Evolutionary conservation across 2,329 filamentous ascomycete genomes (phyloP).

Genomic region (Trichoderma cornu-damae): DNA sequence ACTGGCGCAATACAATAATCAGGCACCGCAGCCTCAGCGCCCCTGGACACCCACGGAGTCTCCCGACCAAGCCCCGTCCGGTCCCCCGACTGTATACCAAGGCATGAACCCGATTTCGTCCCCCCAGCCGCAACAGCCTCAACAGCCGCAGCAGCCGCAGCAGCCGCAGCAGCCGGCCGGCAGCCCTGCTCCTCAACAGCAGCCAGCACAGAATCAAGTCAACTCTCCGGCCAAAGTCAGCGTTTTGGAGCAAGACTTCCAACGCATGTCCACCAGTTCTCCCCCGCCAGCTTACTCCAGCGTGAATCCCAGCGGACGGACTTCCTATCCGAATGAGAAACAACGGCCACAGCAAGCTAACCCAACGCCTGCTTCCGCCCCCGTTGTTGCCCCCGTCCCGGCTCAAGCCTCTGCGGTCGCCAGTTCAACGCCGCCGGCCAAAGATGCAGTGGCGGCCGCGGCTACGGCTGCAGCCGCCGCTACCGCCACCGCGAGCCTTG

Average conservation of each 20-base stretch:
- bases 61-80: slow-evolving; percentile 79
- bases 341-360: slow-evolving; percentile 43
- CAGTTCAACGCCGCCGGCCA: slow-evolving; percentile 27
- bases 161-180: slow-evolving; percentile 39
- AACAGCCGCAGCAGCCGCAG: too few species aligned
- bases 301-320: slow-evolving; percentile 49
- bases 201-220: slow-evolving; percentile 32
- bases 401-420: slow-evolving; percentile 24
- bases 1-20: slow-evolving; percentile 66
- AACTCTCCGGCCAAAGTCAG: slow-evolving; percentile 51
- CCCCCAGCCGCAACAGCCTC: slow-evolving; percentile 41
- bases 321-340: slow-evolving; percentile 77
- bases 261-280: slow-evolving; percentile 73
- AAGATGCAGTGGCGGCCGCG: slow-evolving; percentile 24
- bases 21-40: slow-evolving; percentile 39
- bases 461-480: slow-evolving; percentile 24
- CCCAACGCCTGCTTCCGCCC: slow-evolving; percentile 19
- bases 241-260: slow-evolving; percentile 80
- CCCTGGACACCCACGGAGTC: slow-evolving; percentile 95
- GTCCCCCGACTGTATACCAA: slow-evolving; percentile 87
- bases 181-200: slow-evolving; percentile 42
- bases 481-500: slow-evolving; percentile 30
- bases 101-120: slow-evolving; percentile 66
- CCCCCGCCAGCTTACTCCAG: slow-evolving; percentile 95
- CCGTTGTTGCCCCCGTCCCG: slow-evolving; percentile 27